Evolutionary conservation across 176 grass and related monocot genomes (phyloP).

Genomic region (Phyllostachys edulis): DNA sequence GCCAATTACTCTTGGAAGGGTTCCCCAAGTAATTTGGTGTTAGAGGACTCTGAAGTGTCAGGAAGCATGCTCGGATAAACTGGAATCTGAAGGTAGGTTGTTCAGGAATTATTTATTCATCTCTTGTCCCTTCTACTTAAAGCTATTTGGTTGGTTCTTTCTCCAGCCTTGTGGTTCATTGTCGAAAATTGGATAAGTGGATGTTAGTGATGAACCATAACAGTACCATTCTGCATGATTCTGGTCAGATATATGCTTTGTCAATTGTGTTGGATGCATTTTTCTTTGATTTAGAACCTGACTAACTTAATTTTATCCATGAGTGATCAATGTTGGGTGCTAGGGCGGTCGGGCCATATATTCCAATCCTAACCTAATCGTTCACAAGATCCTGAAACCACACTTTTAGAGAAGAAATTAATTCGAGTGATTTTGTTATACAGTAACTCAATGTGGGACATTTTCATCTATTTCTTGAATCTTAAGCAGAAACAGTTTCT

Average conservation of each 20-base stretch:
- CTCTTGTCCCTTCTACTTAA: not conserved
- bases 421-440: not conserved
- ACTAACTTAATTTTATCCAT: not conserved
- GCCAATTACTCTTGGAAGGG: constrained; percentile 67
- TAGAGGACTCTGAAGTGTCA: constrained; percentile 85
- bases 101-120: constrained; percentile 2
- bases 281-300: not conserved
- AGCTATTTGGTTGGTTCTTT: constrained; percentile 21
- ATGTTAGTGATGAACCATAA: constrained; percentile 5
- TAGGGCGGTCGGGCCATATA: not conserved
- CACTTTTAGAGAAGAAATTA: not conserved
- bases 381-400: not conserved
- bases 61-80: constrained; percentile 77
- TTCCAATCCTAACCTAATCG: constrained; percentile 5
- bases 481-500: constrained; percentile 6
- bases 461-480: not conserved
- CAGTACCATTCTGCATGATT: not conserved
- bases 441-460: not conserved
- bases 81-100: constrained; percentile 66
- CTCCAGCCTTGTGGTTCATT: not conserved
- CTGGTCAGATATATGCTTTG: not conserved
- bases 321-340: not conserved
- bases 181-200: not conserved
- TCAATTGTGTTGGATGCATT: not conserved
- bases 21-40: constrained; percentile 64